Evolutionary conservation across 371 early-diverging fungal genomes (phyloP).

Genomic region (Mortierella sp.): DNA sequence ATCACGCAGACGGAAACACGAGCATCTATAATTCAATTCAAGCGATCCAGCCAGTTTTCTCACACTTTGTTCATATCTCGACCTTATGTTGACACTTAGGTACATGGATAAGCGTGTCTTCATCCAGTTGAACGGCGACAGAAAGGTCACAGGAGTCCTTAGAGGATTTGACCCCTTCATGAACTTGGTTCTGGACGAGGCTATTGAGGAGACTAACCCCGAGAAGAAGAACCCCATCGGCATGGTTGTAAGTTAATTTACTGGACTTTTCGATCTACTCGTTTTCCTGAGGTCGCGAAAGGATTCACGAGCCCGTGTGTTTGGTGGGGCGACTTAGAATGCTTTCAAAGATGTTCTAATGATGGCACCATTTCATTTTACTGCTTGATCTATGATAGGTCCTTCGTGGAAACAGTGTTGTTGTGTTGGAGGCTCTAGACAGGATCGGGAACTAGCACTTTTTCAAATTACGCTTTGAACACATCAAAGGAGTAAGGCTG

Average conservation of each 20-base stretch:
- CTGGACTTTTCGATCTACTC: neutral
- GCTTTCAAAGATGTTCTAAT: neutral
- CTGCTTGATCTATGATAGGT: conserved; percentile 69
- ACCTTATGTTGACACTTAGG: conserved; percentile 58
- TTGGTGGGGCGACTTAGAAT: neutral
- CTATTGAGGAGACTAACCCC: conserved; percentile 85
- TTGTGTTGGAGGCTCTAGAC: conserved; percentile 93
- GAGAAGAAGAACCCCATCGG: conserved; percentile 84
- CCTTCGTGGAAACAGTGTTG: conserved; percentile 95
- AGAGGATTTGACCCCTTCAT: conserved; percentile 99
- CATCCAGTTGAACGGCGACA: conserved; percentile 93
- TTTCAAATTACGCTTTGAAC: neutral
- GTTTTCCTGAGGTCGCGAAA: neutral
- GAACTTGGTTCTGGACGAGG: conserved; percentile 98
- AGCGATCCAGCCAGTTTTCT: neutral
- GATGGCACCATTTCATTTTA: neutral
- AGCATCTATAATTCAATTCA: neutral
- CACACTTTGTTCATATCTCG: neutral
- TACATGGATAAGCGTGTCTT: conserved; percentile 97
- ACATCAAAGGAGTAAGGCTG: neutral
- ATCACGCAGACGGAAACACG: neutral
- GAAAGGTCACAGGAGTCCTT: conserved; percentile 94
- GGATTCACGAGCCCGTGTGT: neutral
- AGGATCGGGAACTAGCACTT: conserved; percentile 68
- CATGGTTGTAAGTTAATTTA: conserved; percentile 82